A percentile compares a stretch with the other conserved stretches of the same genome.
Evolutionary conservation across 2,329 filamentous ascomycete species (phyloP).

Genomic region (Aureobasidium sp.): DNA sequence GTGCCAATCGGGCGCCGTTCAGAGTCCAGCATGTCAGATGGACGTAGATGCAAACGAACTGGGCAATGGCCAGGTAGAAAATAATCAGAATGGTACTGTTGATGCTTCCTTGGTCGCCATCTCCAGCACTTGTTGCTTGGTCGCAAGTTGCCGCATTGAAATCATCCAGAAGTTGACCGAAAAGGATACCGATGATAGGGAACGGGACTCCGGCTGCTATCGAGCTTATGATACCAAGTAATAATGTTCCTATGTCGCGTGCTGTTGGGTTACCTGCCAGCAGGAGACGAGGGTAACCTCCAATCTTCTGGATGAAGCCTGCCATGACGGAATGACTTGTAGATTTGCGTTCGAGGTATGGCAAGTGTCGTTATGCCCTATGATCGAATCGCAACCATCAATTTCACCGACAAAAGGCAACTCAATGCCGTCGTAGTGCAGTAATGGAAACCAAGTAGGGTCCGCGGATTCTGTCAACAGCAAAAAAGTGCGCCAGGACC

Average conservation of each 20-base stretch:
- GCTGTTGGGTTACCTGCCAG: conserved; percentile 31
- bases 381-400: not conserved
- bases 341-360: not conserved
- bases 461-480: not conserved
- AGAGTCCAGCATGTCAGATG: conserved; percentile 57
- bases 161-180: conserved; percentile 54
- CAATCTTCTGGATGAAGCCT: conserved; percentile 22
- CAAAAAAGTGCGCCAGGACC: not conserved
- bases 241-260: conserved; percentile 15
- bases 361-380: not conserved
- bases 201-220: conserved; percentile 54
- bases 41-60: conserved; percentile 55
- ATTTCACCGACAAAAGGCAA: not conserved
- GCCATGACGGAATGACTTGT: conserved; percentile 20
- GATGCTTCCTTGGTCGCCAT: conserved; percentile 35
- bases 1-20: conserved; percentile 53
- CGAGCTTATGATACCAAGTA: conserved; percentile 24
- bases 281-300: conserved; percentile 29
- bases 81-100: conserved; percentile 51
- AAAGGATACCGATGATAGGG: conserved; percentile 55
- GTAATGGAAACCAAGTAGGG: not conserved
- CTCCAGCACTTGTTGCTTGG: conserved; percentile 23
- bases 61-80: conserved; percentile 55
- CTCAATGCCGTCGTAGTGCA: not conserved
- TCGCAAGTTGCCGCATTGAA: conserved; percentile 50